These are phyloP conservation scores for Penicillium bovifimosum DNA, from an alignment of 495 filamentous ascomycete species.

Conservation along the genomic window DNA sequence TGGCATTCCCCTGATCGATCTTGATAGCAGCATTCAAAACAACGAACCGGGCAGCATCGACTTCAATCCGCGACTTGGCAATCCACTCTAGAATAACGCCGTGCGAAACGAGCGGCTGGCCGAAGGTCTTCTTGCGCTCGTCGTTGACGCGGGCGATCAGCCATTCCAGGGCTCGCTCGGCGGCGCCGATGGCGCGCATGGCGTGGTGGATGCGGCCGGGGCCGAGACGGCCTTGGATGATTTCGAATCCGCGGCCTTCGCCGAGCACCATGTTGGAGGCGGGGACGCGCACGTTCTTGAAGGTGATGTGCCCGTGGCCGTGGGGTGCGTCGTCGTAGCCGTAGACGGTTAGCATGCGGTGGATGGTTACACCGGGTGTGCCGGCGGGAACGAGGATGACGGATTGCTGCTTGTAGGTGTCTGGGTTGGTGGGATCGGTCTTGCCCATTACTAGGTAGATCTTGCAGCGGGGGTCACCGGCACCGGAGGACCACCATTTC, in stretches of 20 bases:
- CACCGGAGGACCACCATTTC: constrained; percentile 97
- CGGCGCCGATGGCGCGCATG: constrained; percentile 84
- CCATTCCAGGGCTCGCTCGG: constrained; percentile 82
- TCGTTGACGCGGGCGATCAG: constrained; percentile 87
- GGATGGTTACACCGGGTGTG: constrained; percentile 70
- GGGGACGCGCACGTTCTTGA: constrained; percentile 80
- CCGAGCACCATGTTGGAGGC: constrained; percentile 75
- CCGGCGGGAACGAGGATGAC: constrained; percentile 77
- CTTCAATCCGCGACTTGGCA: constrained; percentile 81
- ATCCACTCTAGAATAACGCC: constrained; percentile 94
- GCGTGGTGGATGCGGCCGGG: constrained; percentile 92
- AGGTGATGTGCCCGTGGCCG: constrained; percentile 84
- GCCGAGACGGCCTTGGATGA: constrained; percentile 88
- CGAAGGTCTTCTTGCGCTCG: constrained; percentile 78
- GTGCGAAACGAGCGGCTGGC: constrained; percentile 71
- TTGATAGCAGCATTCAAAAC: constrained; percentile 87
- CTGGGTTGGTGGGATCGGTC: constrained; percentile 60
- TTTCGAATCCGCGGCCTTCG: constrained; percentile 90
- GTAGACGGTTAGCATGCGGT: constrained; percentile 84
- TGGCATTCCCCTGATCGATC: constrained; percentile 77
- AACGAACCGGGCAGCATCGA: constrained; percentile 78
- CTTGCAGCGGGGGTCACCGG: constrained; percentile 83
- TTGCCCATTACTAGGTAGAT: constrained; percentile 94
- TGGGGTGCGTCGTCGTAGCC: constrained; percentile 94
- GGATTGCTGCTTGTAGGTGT: constrained; percentile 81